phyloP scores from a whole-genome alignment of 2,329 filamentous ascomycete species.

The Fusarium bactridioides region DNA sequence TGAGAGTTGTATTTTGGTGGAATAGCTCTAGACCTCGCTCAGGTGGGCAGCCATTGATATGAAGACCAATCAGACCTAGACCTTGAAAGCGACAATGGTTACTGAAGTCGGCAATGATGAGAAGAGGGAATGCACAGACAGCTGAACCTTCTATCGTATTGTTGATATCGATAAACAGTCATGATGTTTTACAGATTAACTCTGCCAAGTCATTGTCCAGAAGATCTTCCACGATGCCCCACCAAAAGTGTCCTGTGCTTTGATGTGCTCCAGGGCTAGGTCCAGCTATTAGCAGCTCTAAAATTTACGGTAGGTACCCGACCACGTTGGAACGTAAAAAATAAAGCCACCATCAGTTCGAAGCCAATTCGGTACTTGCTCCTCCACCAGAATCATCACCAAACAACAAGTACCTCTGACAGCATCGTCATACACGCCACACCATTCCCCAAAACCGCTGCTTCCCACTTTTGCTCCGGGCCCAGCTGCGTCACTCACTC shows the following conservation, averaged over 20 bases:
- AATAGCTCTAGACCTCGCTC: background rate
- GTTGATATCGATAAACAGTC: background rate
- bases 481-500: constrained; percentile 33
- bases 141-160: background rate
- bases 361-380: background rate
- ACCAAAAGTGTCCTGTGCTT: constrained; percentile 15
- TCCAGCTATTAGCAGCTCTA: background rate
- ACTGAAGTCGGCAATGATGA: background rate
- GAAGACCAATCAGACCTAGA: background rate
- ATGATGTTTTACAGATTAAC: background rate
- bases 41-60: background rate
- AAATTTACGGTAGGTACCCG: background rate
- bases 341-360: background rate
- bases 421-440: constrained; percentile 41
- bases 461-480: constrained; percentile 41
- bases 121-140: background rate
- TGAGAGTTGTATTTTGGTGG: constrained; percentile 19
- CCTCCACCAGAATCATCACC: too few species aligned
- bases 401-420: constrained; percentile 10
- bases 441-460: constrained; percentile 31
- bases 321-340: constrained; percentile 12
- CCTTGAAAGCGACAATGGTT: background rate
- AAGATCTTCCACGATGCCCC: background rate
- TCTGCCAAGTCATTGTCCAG: background rate
- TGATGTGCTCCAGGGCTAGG: constrained; percentile 25